phyloP scores from a whole-genome alignment of 73 alveolate genomes.

The Tetrahymena thermophila region DNA sequence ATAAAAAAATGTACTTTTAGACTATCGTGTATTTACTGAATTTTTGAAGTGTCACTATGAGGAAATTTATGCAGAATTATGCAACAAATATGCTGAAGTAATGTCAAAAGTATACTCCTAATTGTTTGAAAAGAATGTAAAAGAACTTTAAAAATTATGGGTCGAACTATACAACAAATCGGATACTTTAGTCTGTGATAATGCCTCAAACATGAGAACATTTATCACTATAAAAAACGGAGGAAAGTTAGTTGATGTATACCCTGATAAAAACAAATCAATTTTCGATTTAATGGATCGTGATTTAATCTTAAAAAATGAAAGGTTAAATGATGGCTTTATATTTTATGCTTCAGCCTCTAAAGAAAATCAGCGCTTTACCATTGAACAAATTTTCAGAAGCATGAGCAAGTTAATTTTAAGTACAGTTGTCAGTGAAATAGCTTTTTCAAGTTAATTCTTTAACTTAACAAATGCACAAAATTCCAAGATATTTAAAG shows the following conservation, averaged over 20 bases:
- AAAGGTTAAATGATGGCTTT: constrained; percentile 21
- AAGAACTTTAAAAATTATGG: constrained; percentile 16
- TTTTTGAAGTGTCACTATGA: constrained; percentile 36
- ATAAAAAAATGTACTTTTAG: neutral
- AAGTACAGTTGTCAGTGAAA: constrained; percentile 17
- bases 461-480: constrained; percentile 26
- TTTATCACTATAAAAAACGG: constrained; percentile 22
- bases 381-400: constrained; percentile 14
- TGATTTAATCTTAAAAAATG: constrained; percentile 14
- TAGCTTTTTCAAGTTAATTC: constrained; percentile 17
- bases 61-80: constrained; percentile 36
- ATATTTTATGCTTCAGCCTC: neutral
- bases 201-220: constrained; percentile 4
- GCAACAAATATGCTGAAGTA: constrained; percentile 24
- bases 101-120: constrained; percentile 24
- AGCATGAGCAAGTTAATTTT: constrained; percentile 17
- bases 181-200: constrained; percentile 25
- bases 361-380: constrained; percentile 8
- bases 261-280: constrained; percentile 11
- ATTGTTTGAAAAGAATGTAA: constrained; percentile 12
- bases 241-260: neutral
- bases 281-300: constrained; percentile 36
- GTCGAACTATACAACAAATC: constrained; percentile 18
- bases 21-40: constrained; percentile 30
- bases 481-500: constrained; percentile 27